Percentiles rank a stretch among this genome's conserved stretches.
These are phyloP conservation scores for Dioscorea zingiberensis DNA, from an alignment of 106 monocot species.

Conservation along the genomic window DNA sequence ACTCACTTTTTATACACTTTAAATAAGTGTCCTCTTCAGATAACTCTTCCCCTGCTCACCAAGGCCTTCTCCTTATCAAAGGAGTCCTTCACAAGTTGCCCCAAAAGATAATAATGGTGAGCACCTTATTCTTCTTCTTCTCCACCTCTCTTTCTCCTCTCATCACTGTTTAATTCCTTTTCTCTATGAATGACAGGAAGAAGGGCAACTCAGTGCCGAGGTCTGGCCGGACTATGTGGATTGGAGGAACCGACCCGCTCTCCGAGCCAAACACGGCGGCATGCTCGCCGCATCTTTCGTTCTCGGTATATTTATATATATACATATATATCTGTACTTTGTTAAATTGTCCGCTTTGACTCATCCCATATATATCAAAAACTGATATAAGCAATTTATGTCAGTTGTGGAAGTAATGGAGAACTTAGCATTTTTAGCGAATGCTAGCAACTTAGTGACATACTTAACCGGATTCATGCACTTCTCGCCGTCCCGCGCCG, in stretches of 20 bases:
- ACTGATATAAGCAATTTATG: no score
- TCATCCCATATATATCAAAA: background rate
- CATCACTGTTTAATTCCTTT: background rate
- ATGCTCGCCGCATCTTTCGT: constrained; percentile 78
- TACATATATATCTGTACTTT: background rate
- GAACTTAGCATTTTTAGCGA: constrained; percentile 76
- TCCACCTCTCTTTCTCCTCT: background rate
- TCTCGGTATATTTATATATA: constrained; percentile 51
- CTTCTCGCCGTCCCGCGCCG: constrained; percentile 43
- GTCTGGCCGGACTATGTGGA: constrained; percentile 85
- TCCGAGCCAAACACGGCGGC: constrained; percentile 64
- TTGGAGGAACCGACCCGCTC: constrained; percentile 70
- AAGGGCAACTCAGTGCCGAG: constrained; percentile 35
- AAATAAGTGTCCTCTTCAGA: no score
- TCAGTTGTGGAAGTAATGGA: constrained; percentile 81
- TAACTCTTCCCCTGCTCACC: no score
- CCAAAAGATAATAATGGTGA: constrained; percentile 1
- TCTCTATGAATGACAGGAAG: constrained; percentile 26
- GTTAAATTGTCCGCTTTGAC: background rate
- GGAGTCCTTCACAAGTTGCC: background rate
- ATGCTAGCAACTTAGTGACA: constrained; percentile 79
- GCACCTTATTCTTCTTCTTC: background rate
- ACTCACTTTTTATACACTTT: background rate
- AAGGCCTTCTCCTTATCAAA: no score
- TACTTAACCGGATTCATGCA: constrained; percentile 69